Conservation (phyloP, 176 grass and related monocot genomes). For the Oryza officinalis region DNA sequence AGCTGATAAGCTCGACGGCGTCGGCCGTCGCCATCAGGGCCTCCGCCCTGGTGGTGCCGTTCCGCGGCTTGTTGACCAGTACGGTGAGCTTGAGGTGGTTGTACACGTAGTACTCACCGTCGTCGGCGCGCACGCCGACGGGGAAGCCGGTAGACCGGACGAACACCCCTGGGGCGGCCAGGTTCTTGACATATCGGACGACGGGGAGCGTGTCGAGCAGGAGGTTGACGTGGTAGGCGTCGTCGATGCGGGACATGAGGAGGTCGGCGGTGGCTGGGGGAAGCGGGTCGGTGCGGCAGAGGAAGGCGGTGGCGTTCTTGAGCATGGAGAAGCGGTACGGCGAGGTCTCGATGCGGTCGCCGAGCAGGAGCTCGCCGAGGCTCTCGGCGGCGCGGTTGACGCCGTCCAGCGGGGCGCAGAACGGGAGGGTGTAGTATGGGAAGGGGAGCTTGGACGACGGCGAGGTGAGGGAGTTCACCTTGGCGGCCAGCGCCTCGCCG, state of each 20-base stretch:
- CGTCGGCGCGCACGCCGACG: conserved; percentile 43
- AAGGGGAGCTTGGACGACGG: conserved; percentile 60
- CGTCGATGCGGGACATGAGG: conserved; percentile 59
- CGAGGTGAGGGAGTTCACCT: conserved; percentile 73
- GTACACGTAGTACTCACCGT: conserved; percentile 65
- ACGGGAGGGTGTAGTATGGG: conserved; percentile 66
- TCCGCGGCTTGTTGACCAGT: conserved; percentile 50
- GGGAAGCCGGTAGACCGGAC: conserved; percentile 60
- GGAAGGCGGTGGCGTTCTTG: conserved; percentile 40
- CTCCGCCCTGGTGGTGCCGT: conserved; percentile 45
- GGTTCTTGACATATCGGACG: conserved; percentile 32
- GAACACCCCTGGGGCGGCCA: not conserved
- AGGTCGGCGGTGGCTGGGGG: conserved; percentile 30
- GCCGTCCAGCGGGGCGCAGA: conserved; percentile 50
- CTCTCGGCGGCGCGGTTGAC: conserved; percentile 54
- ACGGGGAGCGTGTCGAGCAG: conserved; percentile 76
- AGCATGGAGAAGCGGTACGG: conserved; percentile 68
- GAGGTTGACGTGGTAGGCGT: conserved; percentile 65
- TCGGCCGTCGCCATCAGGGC: conserved; percentile 48
- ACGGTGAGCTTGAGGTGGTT: conserved; percentile 70
- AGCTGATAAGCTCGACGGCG: conserved; percentile 28
- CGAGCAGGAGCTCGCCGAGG: conserved; percentile 75
- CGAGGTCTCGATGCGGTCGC: conserved; percentile 71
- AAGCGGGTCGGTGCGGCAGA: conserved; percentile 50
- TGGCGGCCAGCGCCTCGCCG: conserved; percentile 43